Percentiles rank a stretch among this genome's conserved stretches.
Evolutionary conservation across 192 early-diverging fungal genomes (phyloP).

Genomic region (Backusella sp.): DNA sequence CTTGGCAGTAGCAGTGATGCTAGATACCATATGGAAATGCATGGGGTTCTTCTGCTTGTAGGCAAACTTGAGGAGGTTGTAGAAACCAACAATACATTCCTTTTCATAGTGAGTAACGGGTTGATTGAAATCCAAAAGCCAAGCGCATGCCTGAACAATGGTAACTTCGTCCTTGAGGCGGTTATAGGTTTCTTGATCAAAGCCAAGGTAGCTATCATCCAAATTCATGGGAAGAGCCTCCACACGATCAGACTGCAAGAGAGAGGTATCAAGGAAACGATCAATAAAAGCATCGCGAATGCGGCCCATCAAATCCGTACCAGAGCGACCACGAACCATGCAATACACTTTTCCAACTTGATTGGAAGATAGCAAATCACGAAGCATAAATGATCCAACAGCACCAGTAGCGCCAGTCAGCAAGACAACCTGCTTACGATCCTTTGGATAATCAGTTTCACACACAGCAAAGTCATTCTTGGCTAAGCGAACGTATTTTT

Average conservation of each 20-base stretch:
- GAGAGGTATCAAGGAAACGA: slow-evolving; percentile 9
- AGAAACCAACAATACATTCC: slow-evolving; percentile 29
- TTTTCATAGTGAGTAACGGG: slow-evolving; percentile 29
- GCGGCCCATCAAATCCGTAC: slow-evolving; percentile 3
- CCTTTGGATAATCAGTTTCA: not conserved
- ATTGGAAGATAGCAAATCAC: slow-evolving; percentile 13
- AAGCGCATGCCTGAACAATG: slow-evolving; percentile 28
- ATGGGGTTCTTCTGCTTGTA: slow-evolving; percentile 13
- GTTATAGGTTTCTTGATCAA: slow-evolving; percentile 18
- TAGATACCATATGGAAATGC: slow-evolving; percentile 28
- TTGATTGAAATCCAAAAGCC: slow-evolving; percentile 39
- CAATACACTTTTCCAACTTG: slow-evolving; percentile 30
- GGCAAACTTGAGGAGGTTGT: slow-evolving; percentile 28
- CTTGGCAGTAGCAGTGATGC: slow-evolving; percentile 24
- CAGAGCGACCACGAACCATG: slow-evolving; percentile 26
- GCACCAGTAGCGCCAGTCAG: slow-evolving; percentile 38
- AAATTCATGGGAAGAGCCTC: slow-evolving; percentile 26
- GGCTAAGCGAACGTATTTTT: slow-evolving; percentile 14
- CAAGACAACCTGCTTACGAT: slow-evolving; percentile 25
- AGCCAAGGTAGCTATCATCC: slow-evolving; percentile 25
- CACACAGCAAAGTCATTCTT: slow-evolving; percentile 9
- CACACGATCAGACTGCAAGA: slow-evolving; percentile 14
- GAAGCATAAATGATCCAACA: slow-evolving; percentile 26
- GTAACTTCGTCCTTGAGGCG: slow-evolving; percentile 27
- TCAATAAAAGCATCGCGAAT: slow-evolving; percentile 19